Base-by-base conservation (phyloP, 495 filamentous ascomycete genomes). In the Podospora bellae-mahoneyi region DNA sequence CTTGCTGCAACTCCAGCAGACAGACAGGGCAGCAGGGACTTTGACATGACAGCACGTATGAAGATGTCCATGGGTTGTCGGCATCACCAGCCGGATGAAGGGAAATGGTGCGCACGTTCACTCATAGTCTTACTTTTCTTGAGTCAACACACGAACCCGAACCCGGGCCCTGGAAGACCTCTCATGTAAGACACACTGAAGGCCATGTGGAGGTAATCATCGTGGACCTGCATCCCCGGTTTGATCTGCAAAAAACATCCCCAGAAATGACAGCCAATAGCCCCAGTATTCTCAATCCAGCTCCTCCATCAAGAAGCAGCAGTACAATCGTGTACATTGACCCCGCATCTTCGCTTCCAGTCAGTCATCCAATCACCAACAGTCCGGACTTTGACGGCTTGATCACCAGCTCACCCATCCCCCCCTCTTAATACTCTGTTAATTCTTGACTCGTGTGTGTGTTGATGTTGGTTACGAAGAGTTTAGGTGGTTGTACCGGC, bases 31-130 rank as follows among this genome's bases (percentile, higher is more conserved):
- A 48, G 1, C 34, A 48, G 39, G 39, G 39, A 48, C 39, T 48
- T 48, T 48, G 39, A 6, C 39, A 48, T 48, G 39, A 48, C 39
- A 48, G 39, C 7, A 48, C 2, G 39, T 13, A 48, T 48, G 39
- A 3, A 48, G 15, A 48, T 48, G 39, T 48, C 39, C 39, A 48
- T 48, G 39, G 39, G 39, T 48, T 48, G 39, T 16, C 39, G 39
- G 13, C 39, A 48, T 61, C 59, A 61, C 59, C 59, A 30, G 9
- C 59, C 59, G 26, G 59, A 61, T 61, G 23, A 61, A 61, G 59
- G 59, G 59, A 28, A 28, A 61, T 18, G 2, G 20, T 23, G 59
- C 59, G 59, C 39, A 48, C 39, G 39, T 48, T 48, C 39, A 13
- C 39, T 48, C 9, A 48, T 48, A 39, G 34, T 39, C 34, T 48